These are phyloP conservation scores for Phytophthora litchii DNA, from an alignment of 352 stramenopile genomes.

Conservation along the genomic window DNA sequence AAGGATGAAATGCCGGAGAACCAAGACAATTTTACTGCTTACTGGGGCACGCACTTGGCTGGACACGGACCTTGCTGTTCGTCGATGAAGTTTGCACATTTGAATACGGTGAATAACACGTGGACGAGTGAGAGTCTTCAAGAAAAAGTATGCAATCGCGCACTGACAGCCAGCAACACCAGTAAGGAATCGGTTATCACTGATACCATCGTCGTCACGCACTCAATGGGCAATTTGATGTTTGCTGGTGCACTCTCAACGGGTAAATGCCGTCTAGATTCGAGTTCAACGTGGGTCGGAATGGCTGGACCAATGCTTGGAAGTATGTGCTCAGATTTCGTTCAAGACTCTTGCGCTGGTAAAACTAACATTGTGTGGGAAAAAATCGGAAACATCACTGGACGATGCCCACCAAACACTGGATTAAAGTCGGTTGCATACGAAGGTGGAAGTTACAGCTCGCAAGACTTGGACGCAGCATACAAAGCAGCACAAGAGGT, in stretches of 20 bases:
- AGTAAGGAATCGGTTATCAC: conserved; percentile 7
- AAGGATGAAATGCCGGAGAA: conserved; percentile 15
- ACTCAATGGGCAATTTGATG: conserved; percentile 27
- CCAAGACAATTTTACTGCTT: conserved; percentile 10
- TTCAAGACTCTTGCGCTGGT: conserved; percentile 11
- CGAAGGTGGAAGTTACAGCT: conserved; percentile 23
- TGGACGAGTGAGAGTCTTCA: conserved; percentile 6
- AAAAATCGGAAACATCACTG: conserved; percentile 8
- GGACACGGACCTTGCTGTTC: conserved; percentile 19
- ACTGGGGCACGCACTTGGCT: conserved; percentile 13
- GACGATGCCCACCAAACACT: conserved; percentile 10
- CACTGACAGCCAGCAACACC: conserved; percentile 13
- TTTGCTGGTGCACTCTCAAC: conserved; percentile 22
- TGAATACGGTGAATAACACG: conserved; percentile 15
- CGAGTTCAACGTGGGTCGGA: conserved; percentile 35
- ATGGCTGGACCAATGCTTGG: conserved; percentile 28
- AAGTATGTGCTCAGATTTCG: conserved; percentile 24
- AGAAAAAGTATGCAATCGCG: conserved; percentile 21
- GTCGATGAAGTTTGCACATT: conserved; percentile 15
- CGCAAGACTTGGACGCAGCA: conserved; percentile 5
- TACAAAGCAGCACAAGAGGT: conserved; percentile 29
- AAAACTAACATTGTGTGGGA: conserved; percentile 15
- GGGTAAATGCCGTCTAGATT: conserved; percentile 21
- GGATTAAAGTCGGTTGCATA: conserved; percentile 30
- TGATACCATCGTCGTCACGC: conserved; percentile 21